phyloP scores from a whole-genome alignment of 2,329 filamentous ascomycete species.

The Neopestalotiopsis rosae region DNA sequence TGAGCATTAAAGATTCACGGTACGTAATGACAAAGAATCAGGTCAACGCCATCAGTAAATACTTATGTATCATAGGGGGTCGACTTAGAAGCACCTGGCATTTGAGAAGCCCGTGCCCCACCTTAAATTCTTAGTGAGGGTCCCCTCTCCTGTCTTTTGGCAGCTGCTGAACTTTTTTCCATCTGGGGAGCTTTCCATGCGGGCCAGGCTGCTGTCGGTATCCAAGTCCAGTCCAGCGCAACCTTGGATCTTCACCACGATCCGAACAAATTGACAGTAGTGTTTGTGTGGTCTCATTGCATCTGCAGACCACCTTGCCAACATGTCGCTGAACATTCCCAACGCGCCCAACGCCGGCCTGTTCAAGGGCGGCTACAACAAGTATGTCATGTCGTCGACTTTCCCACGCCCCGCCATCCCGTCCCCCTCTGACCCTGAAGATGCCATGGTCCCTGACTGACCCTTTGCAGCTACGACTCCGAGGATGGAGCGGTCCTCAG shows the following conservation, averaged over 20 bases:
- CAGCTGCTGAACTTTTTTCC: conserved; percentile 18
- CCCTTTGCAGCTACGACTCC: conserved; percentile 80
- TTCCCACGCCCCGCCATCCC: conserved; percentile 29
- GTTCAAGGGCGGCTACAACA: conserved; percentile 97
- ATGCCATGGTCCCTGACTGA: conserved; percentile 1
- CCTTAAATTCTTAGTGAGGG: conserved; percentile 12
- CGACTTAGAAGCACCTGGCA: not conserved
- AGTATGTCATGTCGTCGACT: conserved; percentile 66
- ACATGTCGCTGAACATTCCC: conserved; percentile 96
- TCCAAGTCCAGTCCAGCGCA: conserved; percentile 1
- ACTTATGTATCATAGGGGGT: not conserved
- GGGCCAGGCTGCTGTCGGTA: conserved; percentile 14
- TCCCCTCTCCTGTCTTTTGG: not conserved
- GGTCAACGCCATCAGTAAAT: not conserved
- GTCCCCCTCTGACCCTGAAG: conserved; percentile 24
- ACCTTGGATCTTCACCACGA: not conserved
- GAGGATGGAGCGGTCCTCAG: conserved; percentile 98
- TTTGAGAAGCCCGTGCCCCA: not conserved
- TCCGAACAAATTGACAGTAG: not conserved
- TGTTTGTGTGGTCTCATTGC: conserved; percentile 1
- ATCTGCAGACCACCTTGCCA: conserved; percentile 22
- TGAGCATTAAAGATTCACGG: too few relatives aligned
- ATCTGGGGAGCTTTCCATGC: conserved; percentile 9
- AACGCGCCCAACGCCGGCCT: conserved; percentile 90
- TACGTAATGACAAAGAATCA: too few relatives aligned